phyloP scores from a whole-genome alignment of 2,329 filamentous ascomycete species.

The Beauveria pseudobassiana region DNA sequence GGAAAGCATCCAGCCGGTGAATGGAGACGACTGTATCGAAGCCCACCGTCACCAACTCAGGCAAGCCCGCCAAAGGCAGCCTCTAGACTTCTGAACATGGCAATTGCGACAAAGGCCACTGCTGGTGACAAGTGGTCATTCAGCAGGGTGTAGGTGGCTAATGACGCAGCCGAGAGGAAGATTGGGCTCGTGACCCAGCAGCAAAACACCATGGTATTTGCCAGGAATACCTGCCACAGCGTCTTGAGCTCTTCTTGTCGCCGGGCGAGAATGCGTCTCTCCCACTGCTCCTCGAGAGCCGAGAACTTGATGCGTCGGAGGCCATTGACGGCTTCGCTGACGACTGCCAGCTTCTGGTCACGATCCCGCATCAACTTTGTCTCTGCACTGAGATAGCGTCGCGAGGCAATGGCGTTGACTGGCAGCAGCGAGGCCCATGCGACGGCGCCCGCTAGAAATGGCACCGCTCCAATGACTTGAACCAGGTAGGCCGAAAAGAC shows the following conservation, averaged over 20 bases:
- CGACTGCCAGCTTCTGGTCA: conserved; percentile 65
- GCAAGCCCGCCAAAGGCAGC: conserved; percentile 65
- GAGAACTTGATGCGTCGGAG: conserved; percentile 83
- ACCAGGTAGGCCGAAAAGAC: conserved; percentile 62
- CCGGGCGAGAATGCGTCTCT: conserved; percentile 56
- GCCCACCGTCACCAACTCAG: conserved; percentile 62
- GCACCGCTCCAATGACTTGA: conserved; percentile 64
- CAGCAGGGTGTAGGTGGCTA: conserved; percentile 59
- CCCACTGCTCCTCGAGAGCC: conserved; percentile 67
- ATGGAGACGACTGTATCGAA: conserved; percentile 67
- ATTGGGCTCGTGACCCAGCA: conserved; percentile 73
- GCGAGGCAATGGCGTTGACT: conserved; percentile 60
- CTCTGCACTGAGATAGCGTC: conserved; percentile 57
- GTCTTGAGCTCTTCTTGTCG: conserved; percentile 59
- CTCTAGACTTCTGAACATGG: conserved; percentile 66
- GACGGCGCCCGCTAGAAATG: conserved; percentile 56
- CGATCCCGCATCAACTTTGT: conserved; percentile 66
- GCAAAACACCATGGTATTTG: conserved; percentile 53
- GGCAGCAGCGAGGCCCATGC: conserved; percentile 59
- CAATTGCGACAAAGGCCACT: conserved; percentile 71
- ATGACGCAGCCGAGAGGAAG: conserved; percentile 61
- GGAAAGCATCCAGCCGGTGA: conserved; percentile 62
- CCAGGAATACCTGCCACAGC: conserved; percentile 59
- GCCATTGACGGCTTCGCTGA: conserved; percentile 69
- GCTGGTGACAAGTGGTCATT: conserved; percentile 60